Base-by-base conservation (phyloP, 179 eudicot genomes). In the Dionaea muscipula region DNA sequence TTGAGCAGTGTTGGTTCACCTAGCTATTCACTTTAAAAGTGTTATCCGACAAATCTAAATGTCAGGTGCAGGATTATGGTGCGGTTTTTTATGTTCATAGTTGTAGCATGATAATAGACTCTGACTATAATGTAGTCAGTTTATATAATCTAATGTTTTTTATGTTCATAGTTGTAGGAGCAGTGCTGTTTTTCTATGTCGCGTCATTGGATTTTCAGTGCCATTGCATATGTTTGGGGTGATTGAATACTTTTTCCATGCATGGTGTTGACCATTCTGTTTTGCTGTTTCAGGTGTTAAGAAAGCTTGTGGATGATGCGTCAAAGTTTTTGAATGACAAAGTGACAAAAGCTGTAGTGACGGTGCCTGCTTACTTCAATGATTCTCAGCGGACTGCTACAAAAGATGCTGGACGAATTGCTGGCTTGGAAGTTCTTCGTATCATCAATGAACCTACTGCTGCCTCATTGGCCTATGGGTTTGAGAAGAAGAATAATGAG, bases 391-490 rank as follows among this genome's bases (percentile, higher is more conserved):
- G 97, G 62, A 90, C 97, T 40, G 88, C 97, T 35, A 90, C 97
- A 4, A 90, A 90, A 68, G 95, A 90, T 69, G 97, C 94, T 45
- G 95, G 95, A 3, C 87, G 94, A 9, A 86, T 90, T 63, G 97
- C 97, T 55, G 95, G 97, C 8, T 71, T 90, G 47, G 97, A 90
- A 40, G 88, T 90, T 67, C 86, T 86, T 22, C 79, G 97, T 10
- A 90, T 90, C 26, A 90, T 90, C 51, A 90, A 90, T 60, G 97
- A 90, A 72, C 97, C 97, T 7, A 90, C 95, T 19, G 97, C 97
- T 53, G 97, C 97, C 4, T 86, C 95, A 7, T 65, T 86, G 64
- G 97, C 97, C 26, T 90, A 90, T 76, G 97, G 97, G 21, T 90
- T 90, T 75, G 95, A 90, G 47, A 90, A 72, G 91, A 87, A 90